Percentiles rank a stretch among this genome's conserved stretches.
phyloP scores from a whole-genome alignment of 345 rosid species.

The Brassica nigra region DNA sequence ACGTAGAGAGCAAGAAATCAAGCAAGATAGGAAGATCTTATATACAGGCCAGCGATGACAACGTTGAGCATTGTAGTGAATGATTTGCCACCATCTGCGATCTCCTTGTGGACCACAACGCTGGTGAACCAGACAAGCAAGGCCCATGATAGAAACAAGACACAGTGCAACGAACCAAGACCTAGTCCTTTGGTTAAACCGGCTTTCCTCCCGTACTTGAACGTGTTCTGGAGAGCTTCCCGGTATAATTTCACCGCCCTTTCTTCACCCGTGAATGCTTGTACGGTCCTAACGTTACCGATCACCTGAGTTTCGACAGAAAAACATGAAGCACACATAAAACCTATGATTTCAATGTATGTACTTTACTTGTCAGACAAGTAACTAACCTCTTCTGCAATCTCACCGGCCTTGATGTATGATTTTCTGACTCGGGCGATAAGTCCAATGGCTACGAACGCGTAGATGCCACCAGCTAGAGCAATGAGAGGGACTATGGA shows the following conservation, averaged over 20 bases:
- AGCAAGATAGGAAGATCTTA: neutral
- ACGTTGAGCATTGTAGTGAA: constrained; percentile 99
- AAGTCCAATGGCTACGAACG: constrained; percentile 79
- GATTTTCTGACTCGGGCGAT: constrained; percentile 77
- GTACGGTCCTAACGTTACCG: constrained; percentile 94
- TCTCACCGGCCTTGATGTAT: constrained; percentile 91
- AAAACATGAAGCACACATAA: neutral
- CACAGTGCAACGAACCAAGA: constrained; percentile 80
- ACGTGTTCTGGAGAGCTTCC: constrained; percentile 72
- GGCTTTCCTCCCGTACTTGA: constrained; percentile 74
- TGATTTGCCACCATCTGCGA: constrained; percentile 84
- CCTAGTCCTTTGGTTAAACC: constrained; percentile 94
- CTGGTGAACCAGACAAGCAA: constrained; percentile 95
- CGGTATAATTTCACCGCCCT: constrained; percentile 70
- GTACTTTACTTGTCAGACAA: neutral
- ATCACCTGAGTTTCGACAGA: constrained; percentile 58
- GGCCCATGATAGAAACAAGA: constrained; percentile 90
- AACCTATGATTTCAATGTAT: neutral
- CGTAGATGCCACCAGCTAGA: constrained; percentile 88
- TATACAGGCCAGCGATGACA: constrained; percentile 89
- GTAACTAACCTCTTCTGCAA: constrained; percentile 85
- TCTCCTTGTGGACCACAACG: constrained; percentile 74
- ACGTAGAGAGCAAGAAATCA: constrained; percentile 7
- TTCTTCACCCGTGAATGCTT: constrained; percentile 95
- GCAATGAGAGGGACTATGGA: constrained; percentile 96